Conservation (phyloP, 805 yeast species). For the Torulaspora gathmanii region DNA sequence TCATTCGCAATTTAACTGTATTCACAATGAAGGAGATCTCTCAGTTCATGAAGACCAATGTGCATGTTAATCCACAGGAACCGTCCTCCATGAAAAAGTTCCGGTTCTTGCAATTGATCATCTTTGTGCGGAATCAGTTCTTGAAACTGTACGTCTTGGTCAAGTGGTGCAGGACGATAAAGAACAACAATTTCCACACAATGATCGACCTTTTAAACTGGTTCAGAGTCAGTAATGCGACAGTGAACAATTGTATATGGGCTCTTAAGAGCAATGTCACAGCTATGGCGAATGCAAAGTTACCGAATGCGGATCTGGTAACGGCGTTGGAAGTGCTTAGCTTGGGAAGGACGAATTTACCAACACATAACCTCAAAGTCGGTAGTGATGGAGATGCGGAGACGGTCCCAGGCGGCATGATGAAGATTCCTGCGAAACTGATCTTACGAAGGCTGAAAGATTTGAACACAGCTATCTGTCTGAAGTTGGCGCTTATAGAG, state of each 20-base stretch:
- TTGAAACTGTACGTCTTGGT: constrained; percentile 77
- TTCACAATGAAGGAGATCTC: constrained; percentile 33
- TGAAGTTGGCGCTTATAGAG: constrained; percentile 65
- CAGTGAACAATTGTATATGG: constrained; percentile 57
- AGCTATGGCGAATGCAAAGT: constrained; percentile 77
- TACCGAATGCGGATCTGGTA: constrained; percentile 84
- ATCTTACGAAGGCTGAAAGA: constrained; percentile 59
- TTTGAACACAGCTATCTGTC: constrained; percentile 66
- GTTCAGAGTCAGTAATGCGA: constrained; percentile 74
- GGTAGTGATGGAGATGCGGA: constrained; percentile 23
- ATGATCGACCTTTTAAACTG: constrained; percentile 85
- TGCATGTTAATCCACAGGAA: constrained; percentile 22
- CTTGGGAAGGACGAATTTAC: constrained; percentile 69
- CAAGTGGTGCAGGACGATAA: constrained; percentile 72
- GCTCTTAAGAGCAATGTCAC: constrained; percentile 56
- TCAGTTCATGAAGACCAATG: constrained; percentile 34
- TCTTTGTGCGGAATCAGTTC: constrained; percentile 74
- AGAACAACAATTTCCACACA: constrained; percentile 62
- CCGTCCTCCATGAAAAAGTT: constrained; percentile 52
- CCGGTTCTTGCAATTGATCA: constrained; percentile 61
- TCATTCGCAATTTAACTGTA: constrained; percentile 33
- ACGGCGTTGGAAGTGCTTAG: constrained; percentile 84
- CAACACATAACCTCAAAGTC: constrained; percentile 54
- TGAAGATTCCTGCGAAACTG: constrained; percentile 46
- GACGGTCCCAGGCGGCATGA: constrained; percentile 12